Evolutionary conservation across 768 basidiomycete genomes (phyloP), one percentile per base, ranked within the genome.

Genomic region (Neoboletus magnificus): DNA sequence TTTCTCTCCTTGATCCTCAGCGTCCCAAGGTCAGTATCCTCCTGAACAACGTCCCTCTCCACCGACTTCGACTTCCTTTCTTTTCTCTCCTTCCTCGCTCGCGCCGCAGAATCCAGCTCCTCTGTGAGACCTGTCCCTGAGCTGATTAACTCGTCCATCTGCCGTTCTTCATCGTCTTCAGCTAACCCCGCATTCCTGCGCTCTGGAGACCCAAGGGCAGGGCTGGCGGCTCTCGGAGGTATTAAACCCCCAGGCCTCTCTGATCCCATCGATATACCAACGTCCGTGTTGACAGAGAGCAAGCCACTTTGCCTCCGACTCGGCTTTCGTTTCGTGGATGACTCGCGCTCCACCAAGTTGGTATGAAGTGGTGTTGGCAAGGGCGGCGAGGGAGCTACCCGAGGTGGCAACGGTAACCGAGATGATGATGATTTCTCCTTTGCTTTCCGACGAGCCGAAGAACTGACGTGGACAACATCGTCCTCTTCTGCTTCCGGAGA

Each of bases 151-250:
- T 65, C 63, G 20, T 68, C 67, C n/a, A 67, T 65, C 48, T 73
- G 76, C 39, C 71, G 75, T 58, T 85, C 85, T 52, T 82, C 84
- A 36, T 85, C 82, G 27, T 77, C 76, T 54, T 82, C 82, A 5
- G 80, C 83, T 11, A 82, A 64, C 0, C 77, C 83, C 13, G 83
- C 82, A 54, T 79, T 77, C 59, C 79, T 71, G 43, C 82, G 77
- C 22, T 76, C 62, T 30, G 85, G 84, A 2, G 83, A 86, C 7
- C 84, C 87, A 60, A 85, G 83, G 1, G 85, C 84, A 3, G 87
- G 87, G 59, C 86, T 89, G 1, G 82, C 76, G 25, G 84, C 80
- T 54, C 86, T 78, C 10, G 79, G 83, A 18, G 76, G 75, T 23
- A 78, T 65, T 23, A 77, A 61, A 16, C 73, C 65, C 15, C 76